Evolutionary conservation across 2,329 filamentous ascomycete species (phyloP).

Genomic region (Fusarium sp.): DNA sequence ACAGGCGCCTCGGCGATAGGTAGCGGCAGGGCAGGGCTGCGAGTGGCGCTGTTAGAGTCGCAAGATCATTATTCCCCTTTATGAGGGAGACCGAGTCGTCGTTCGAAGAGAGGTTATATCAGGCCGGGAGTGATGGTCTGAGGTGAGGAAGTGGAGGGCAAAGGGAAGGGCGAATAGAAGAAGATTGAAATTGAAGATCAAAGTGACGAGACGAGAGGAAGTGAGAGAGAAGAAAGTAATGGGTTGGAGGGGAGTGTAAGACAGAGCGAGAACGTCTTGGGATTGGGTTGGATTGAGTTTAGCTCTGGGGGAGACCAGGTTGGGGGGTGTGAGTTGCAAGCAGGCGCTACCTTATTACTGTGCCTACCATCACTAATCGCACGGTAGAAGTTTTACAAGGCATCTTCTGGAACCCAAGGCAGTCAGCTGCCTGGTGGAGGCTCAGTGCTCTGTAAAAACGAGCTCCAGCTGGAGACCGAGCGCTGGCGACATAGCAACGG

Average conservation of each 20-base stretch:
- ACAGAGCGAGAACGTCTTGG: conserved; percentile 37
- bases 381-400: conserved; percentile 26
- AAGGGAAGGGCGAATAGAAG: conserved; percentile 25
- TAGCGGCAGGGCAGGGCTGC: conserved; percentile 40
- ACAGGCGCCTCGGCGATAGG: conserved; percentile 45
- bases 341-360: conserved; percentile 32
- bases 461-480: conserved; percentile 10
- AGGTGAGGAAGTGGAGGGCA: conserved; percentile 11
- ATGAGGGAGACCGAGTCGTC: conserved; percentile 31
- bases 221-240: conserved; percentile 30
- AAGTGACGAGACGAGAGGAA: conserved; percentile 40
- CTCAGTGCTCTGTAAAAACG: conserved; percentile 20
- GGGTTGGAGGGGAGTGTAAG: conserved; percentile 35
- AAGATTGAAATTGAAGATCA: conserved; percentile 37
- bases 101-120: conserved; percentile 38
- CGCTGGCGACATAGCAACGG: conserved; percentile 40
- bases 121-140: conserved; percentile 23
- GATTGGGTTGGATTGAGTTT: conserved; percentile 46
- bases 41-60: conserved; percentile 44
- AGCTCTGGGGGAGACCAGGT: conserved; percentile 39
- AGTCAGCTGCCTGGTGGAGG: conserved; percentile 33
- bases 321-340: conserved; percentile 33
- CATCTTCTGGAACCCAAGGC: conserved; percentile 4
- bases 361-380: not conserved
- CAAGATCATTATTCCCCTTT: conserved; percentile 44